phyloP scores from a whole-genome alignment of 129 eudicot species.

The Lactuca saligna region DNA sequence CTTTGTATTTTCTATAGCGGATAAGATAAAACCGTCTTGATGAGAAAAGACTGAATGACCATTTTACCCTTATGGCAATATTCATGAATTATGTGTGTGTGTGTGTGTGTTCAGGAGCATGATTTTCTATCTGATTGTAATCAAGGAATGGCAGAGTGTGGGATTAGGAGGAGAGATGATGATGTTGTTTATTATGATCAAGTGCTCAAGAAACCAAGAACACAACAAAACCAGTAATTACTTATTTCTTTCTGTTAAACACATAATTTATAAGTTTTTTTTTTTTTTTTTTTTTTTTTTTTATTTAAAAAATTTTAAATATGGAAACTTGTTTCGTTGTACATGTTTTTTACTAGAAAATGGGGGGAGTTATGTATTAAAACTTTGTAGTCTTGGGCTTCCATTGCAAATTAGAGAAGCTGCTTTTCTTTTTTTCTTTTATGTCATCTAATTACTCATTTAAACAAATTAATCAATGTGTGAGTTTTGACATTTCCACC shows the following conservation, averaged over 20 bases:
- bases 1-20: too few relatives aligned
- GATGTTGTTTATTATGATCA: slow-evolving; percentile 33
- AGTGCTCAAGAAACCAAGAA: slow-evolving; percentile 41
- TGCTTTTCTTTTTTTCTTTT: slow-evolving; percentile 5
- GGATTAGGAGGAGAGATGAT: slow-evolving; percentile 26
- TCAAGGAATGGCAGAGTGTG: slow-evolving; percentile 24
- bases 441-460: too few relatives aligned
- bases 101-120: slow-evolving; percentile 33
- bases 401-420: slow-evolving; percentile 33
- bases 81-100: neutral
- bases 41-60: too few relatives aligned
- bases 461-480: too few relatives aligned
- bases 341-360: slow-evolving; percentile 22
- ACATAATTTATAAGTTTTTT: too few relatives aligned
- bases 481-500: too few relatives aligned
- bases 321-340: slow-evolving; percentile 24
- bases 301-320: neutral
- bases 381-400: slow-evolving; percentile 31
- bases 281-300: neutral
- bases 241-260: too few relatives aligned
- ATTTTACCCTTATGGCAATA: too few relatives aligned
- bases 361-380: slow-evolving; percentile 9
- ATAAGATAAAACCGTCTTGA: too few relatives aligned
- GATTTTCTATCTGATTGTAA: slow-evolving; percentile 29
- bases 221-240: slow-evolving; percentile 38